Evolutionary conservation across 345 rosid species (phyloP).

Genomic region (Populus euphratica): DNA sequence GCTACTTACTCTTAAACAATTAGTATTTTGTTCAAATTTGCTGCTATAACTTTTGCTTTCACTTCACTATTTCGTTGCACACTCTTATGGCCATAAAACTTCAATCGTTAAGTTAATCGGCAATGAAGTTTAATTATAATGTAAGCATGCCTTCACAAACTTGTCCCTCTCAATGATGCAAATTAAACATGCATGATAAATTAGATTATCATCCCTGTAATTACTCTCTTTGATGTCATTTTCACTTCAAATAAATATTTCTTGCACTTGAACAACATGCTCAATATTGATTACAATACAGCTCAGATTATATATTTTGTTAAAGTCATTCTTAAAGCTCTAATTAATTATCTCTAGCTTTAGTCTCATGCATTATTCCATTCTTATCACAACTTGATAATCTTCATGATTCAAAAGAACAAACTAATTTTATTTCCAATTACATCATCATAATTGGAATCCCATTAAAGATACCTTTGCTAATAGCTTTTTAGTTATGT

Average conservation of each 20-base stretch:
- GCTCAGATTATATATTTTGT: too few species aligned
- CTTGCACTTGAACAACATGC: neutral
- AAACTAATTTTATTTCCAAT: neutral
- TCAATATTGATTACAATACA: too few species aligned
- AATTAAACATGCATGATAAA: neutral
- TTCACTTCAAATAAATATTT: neutral
- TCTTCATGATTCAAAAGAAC: neutral
- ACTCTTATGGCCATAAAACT: neutral
- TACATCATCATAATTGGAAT: neutral
- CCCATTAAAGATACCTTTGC: neutral
- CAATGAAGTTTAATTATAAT: neutral
- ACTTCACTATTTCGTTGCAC: neutral
- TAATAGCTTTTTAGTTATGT: neutral
- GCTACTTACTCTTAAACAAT: neutral
- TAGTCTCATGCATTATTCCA: neutral
- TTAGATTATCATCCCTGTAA: neutral
- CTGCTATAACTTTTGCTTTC: neutral
- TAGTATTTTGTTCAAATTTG: neutral
- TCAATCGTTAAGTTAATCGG: neutral
- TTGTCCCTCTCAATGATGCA: neutral
- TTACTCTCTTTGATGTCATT: neutral
- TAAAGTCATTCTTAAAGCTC: too few species aligned
- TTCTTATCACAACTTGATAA: neutral
- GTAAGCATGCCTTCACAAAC: neutral
- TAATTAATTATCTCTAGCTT: too few species aligned